Base-by-base conservation (phyloP, 495 filamentous ascomycete species). In the Acidiella bohemica region DNA sequence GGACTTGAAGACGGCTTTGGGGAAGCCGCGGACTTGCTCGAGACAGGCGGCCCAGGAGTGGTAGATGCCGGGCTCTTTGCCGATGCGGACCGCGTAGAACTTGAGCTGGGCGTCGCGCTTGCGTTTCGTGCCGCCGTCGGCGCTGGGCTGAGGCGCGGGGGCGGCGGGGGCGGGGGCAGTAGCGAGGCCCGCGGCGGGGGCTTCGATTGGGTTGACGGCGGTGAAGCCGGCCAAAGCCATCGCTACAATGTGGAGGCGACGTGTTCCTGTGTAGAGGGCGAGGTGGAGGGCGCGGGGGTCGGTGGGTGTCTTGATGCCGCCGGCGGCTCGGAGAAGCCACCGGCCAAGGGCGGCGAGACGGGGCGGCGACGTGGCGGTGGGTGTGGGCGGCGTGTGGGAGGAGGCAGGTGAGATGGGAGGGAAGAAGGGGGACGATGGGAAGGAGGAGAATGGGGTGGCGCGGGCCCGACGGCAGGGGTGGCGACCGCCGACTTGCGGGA, bases 81-180 rank as follows among this genome's bases (percentile, higher is more conserved):
- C 90, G 16, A 65, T 67, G 27, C 78, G 76, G 18, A 97, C 90
- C 10, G 81, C 84, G 59, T 96, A 97, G 61, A 77, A 94, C 61
- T 90, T 93, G 3, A 27, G 38, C 21, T 67, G 57, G 3, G 65
- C 47, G 4, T 50, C 55, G 39, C 78, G 60, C 60, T 86, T 86
- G 43, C 81, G 66, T 53, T 85, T 84, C 29, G 63, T 61, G 18
- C 73, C 73, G 11, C 63, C 59, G 5, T 66, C 62, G 17, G 40
- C 16, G 6, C 31, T 6, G 14, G 42, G 12, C 2, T 18, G n/a
- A 16, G 27, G 25, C 12, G 28, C 32, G 16, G 39, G 26, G 23
- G 33, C 20, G 6, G 39, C 19, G n/a, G 33, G 10, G 9, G 30
- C 8, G 16, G 49, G 10, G 12, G 27, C 20, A 16, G 22, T 33